A percentile compares a stretch with the other conserved stretches of the same genome.
These are phyloP conservation scores for Malassezia psittaci DNA, from an alignment of 1,284 basidiomycete genomes.

Conservation along the genomic window DNA sequence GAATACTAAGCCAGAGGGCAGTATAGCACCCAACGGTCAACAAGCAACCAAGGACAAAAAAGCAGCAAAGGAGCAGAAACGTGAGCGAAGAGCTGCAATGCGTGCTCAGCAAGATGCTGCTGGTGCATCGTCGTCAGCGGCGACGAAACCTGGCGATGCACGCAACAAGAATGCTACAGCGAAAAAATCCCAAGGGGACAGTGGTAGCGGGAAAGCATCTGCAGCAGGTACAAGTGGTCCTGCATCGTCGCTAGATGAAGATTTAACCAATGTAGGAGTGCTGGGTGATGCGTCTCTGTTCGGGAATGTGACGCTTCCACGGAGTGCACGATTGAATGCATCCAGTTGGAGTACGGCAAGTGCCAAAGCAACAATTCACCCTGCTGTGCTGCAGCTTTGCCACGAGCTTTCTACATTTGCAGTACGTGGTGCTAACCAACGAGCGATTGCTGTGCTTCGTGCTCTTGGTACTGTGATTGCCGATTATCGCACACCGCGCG, in stretches of 20 bases:
- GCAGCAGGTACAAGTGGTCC: slow-evolving; percentile 1
- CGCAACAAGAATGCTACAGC: neutral
- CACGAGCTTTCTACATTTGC: slow-evolving; percentile 37
- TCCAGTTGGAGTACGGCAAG: slow-evolving; percentile 24
- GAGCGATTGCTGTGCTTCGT: slow-evolving; percentile 38
- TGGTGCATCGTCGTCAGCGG: slow-evolving; percentile 1
- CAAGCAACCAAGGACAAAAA: slow-evolving; percentile 19
- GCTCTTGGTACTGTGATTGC: slow-evolving; percentile 40
- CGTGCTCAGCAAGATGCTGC: slow-evolving; percentile 19
- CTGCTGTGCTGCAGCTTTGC: slow-evolving; percentile 32
- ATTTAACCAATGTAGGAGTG: slow-evolving; percentile 15
- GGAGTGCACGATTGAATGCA: slow-evolving; percentile 23
- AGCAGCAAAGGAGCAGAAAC: slow-evolving; percentile 37
- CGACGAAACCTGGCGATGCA: neutral
- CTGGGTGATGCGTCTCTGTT: slow-evolving; percentile 31
- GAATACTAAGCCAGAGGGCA: neutral
- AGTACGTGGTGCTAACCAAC: slow-evolving; percentile 39
- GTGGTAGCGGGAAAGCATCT: slow-evolving; percentile 6
- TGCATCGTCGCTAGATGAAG: slow-evolving; percentile 12
- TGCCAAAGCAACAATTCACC: slow-evolving; percentile 35
- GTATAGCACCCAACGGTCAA: neutral
- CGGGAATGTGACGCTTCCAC: slow-evolving; percentile 33
- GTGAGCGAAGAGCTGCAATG: slow-evolving; percentile 29
- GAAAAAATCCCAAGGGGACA: neutral
- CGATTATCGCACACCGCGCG: slow-evolving; percentile 43